Evolutionary conservation across 2,329 filamentous ascomycete genomes (phyloP).

Genomic region (Venturiaceae sp.): DNA sequence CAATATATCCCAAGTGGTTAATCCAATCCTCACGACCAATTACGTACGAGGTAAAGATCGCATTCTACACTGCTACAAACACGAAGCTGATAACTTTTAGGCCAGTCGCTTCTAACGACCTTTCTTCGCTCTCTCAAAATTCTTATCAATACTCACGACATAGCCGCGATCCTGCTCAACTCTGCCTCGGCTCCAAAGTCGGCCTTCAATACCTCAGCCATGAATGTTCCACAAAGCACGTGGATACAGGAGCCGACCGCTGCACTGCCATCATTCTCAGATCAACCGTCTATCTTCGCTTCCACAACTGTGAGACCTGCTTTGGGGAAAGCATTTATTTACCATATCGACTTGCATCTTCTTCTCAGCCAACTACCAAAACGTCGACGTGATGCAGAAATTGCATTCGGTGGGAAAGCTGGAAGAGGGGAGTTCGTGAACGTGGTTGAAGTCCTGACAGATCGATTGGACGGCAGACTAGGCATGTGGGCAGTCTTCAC

Average conservation of each 20-base stretch:
- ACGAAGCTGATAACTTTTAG: no score
- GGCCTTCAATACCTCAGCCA: not conserved
- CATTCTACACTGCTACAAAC: no score
- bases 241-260: not conserved
- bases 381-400: constrained; percentile 22
- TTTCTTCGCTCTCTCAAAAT: constrained; percentile 31
- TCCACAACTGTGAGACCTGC: constrained; percentile 26
- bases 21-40: constrained; percentile 26
- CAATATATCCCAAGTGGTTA: constrained; percentile 27
- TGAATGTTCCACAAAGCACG: constrained; percentile 5
- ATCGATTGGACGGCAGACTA: constrained; percentile 25
- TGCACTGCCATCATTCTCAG: not conserved
- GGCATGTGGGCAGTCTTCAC: constrained; percentile 26
- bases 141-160: constrained; percentile 24
- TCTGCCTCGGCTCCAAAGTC: constrained; percentile 13
- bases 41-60: constrained; percentile 25
- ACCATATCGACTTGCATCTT: constrained; percentile 29
- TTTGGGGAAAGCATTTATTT: constrained; percentile 24
- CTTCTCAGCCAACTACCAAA: constrained; percentile 29
- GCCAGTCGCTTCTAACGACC: constrained; percentile 28
- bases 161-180: constrained; percentile 32
- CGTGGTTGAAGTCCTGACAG: constrained; percentile 34
- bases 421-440: constrained; percentile 18
- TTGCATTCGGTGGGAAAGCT: constrained; percentile 16
- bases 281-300: constrained; percentile 27